Conservation (phyloP, 192 early-diverging fungal species). For the Coemansia sp. region DNA sequence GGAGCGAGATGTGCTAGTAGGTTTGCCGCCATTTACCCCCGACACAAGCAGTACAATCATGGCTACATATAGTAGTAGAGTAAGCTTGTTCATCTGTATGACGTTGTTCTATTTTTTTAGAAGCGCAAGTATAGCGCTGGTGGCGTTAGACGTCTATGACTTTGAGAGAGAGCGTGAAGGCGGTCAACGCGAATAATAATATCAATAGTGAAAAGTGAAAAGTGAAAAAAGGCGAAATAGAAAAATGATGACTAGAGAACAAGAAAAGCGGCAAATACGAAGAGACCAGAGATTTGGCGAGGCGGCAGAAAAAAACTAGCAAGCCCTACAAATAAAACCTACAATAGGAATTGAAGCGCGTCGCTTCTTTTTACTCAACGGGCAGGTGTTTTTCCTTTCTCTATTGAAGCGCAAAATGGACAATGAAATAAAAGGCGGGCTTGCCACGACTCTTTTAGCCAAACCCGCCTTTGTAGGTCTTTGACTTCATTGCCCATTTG, state of each 20-base stretch:
- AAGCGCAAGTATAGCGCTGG: not conserved
- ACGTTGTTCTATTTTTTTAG: not conserved
- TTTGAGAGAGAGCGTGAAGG: not conserved
- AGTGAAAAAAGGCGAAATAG: not conserved
- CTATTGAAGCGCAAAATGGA: not conserved
- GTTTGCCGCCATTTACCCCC: not conserved
- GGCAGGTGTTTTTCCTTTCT: not conserved
- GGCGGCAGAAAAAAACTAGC: not conserved
- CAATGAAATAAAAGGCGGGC: not conserved
- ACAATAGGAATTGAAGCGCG: not conserved
- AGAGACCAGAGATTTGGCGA: not conserved
- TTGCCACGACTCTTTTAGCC: not conserved
- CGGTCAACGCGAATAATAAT: not conserved
- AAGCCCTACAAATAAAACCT: not conserved
- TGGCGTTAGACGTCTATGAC: not conserved
- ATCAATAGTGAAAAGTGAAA: not conserved
- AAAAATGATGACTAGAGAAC: not conserved
- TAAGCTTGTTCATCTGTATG: not conserved
- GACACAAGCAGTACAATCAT: not conserved
- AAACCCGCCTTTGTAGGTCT: not conserved
- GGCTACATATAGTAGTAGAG: not conserved
- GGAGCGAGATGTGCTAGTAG: not conserved
- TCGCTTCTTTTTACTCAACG: not conserved
- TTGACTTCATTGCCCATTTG: no score
- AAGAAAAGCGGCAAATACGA: not conserved